A percentile compares a stretch with the other conserved stretches of the same genome.
These are phyloP conservation scores for Mycena indigotica DNA, from an alignment of 768 basidiomycete species.

Conservation along the genomic window DNA sequence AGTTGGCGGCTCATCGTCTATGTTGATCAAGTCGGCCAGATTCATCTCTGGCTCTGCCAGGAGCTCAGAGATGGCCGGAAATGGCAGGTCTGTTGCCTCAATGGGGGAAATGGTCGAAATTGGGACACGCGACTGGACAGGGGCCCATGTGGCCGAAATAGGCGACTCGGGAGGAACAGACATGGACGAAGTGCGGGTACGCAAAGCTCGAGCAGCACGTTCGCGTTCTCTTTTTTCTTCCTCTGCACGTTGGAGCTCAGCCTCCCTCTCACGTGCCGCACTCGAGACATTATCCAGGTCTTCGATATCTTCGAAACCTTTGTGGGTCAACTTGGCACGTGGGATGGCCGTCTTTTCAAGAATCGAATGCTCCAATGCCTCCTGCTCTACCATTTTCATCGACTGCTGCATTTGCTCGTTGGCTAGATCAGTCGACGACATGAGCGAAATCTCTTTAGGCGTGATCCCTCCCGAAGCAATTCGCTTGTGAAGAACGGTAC, in stretches of 20 bases:
- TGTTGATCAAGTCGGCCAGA: constrained; percentile 74
- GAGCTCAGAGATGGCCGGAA: constrained; percentile 28
- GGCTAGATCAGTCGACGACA: constrained; percentile 88
- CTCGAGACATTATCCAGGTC: constrained; percentile 52
- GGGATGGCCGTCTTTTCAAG: constrained; percentile 70
- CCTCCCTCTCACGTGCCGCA: constrained; percentile 38
- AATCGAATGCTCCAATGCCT: constrained; percentile 84
- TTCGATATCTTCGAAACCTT: constrained; percentile 90
- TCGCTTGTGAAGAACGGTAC: constrained; percentile 75
- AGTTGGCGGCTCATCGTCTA: constrained; percentile 60
- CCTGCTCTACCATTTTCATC: constrained; percentile 80
- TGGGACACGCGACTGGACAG: constrained; percentile 50
- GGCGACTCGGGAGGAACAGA: constrained; percentile 80
- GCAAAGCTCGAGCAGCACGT: constrained; percentile 57
- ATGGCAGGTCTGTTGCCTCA: constrained; percentile 25
- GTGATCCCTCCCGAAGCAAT: constrained; percentile 69
- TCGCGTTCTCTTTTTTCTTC: constrained; percentile 56
- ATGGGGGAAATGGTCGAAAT: constrained; percentile 36
- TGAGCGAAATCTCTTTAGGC: constrained; percentile 73
- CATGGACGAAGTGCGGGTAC: constrained; percentile 50
- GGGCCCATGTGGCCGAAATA: constrained; percentile 59
- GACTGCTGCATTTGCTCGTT: constrained; percentile 84
- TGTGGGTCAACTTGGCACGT: constrained; percentile 85
- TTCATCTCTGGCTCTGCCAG: constrained; percentile 64
- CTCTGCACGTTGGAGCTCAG: background rate